These are phyloP conservation scores for Hortiboletus campestris DNA, from an alignment of 768 basidiomycete genomes.

Conservation along the genomic window DNA sequence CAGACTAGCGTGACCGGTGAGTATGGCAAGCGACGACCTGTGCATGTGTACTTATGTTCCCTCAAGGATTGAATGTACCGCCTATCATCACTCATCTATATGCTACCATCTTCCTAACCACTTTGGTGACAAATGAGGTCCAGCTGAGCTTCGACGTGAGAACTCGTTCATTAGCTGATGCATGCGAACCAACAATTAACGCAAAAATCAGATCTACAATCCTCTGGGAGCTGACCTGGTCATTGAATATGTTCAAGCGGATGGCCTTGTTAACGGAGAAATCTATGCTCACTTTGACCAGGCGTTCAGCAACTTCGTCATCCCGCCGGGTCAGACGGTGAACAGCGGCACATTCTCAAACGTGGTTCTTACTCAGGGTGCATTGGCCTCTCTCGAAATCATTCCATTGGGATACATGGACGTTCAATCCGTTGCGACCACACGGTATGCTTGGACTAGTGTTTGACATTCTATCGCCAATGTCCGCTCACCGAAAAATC, in stretches of 20 bases:
- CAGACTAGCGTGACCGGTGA: conserved; percentile 49
- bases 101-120: conserved; percentile 50
- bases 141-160: conserved; percentile 57
- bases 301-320: conserved; percentile 51
- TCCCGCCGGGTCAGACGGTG: conserved; percentile 56
- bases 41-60: not conserved
- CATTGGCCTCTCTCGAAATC: conserved; percentile 53
- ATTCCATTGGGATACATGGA: conserved; percentile 56
- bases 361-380: conserved; percentile 60
- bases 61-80: conserved; percentile 46
- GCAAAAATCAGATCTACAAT: conserved; percentile 44
- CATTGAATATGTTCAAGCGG: conserved; percentile 56
- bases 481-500: not conserved
- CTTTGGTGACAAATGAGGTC: conserved; percentile 50
- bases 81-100: conserved; percentile 56
- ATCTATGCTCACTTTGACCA: conserved; percentile 60
- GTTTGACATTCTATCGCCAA: not conserved
- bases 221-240: conserved; percentile 57
- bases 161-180: not conserved
- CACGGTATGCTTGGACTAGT: conserved; percentile 24
- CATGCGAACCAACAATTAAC: not conserved
- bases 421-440: conserved; percentile 47
- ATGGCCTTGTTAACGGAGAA: conserved; percentile 48
- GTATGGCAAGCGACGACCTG: not conserved
- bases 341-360: conserved; percentile 59